Conservation (phyloP, 2,329 filamentous ascomycete genomes). For the Fusarium sp. region DNA sequence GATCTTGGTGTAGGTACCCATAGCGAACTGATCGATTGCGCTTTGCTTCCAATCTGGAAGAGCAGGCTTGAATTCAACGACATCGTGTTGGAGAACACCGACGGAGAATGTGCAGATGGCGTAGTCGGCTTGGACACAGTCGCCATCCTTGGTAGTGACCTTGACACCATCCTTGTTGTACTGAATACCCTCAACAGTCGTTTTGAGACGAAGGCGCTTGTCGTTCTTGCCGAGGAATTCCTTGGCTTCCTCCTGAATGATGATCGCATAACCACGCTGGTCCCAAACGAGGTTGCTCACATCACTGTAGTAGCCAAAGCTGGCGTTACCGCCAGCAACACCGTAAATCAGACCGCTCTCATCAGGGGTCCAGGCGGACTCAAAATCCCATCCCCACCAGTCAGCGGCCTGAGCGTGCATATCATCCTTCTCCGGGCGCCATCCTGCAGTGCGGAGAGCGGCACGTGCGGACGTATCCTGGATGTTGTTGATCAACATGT, state of each 20-base stretch:
- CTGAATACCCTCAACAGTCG: conserved; percentile 64
- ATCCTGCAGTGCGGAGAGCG: conserved; percentile 69
- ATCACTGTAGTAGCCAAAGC: conserved; percentile 71
- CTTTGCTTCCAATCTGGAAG: conserved; percentile 73
- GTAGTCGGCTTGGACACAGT: conserved; percentile 68
- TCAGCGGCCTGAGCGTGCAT: conserved; percentile 67
- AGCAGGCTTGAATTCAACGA: conserved; percentile 66
- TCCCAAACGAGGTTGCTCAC: conserved; percentile 72
- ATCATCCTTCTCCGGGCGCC: conserved; percentile 65
- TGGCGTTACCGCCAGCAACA: conserved; percentile 67
- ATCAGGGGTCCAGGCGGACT: conserved; percentile 67
- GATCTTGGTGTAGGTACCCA: conserved; percentile 80
- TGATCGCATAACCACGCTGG: conserved; percentile 69
- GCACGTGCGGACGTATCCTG: conserved; percentile 71
- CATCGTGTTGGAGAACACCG: conserved; percentile 73
- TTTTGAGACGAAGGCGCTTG: conserved; percentile 67
- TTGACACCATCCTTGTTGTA: conserved; percentile 66
- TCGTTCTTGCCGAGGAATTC: conserved; percentile 69
- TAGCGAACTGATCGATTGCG: conserved; percentile 72
- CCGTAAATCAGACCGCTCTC: conserved; percentile 67
- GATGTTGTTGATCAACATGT: conserved; percentile 67
- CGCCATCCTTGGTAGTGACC: conserved; percentile 63
- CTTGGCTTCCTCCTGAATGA: conserved; percentile 67
- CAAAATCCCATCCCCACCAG: conserved; percentile 70
- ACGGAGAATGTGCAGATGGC: conserved; percentile 76